A percentile compares a stretch with the other conserved stretches of the same genome.
These are phyloP conservation scores for Aphanocladium album DNA, from an alignment of 2,329 filamentous ascomycete genomes.

Conservation along the genomic window DNA sequence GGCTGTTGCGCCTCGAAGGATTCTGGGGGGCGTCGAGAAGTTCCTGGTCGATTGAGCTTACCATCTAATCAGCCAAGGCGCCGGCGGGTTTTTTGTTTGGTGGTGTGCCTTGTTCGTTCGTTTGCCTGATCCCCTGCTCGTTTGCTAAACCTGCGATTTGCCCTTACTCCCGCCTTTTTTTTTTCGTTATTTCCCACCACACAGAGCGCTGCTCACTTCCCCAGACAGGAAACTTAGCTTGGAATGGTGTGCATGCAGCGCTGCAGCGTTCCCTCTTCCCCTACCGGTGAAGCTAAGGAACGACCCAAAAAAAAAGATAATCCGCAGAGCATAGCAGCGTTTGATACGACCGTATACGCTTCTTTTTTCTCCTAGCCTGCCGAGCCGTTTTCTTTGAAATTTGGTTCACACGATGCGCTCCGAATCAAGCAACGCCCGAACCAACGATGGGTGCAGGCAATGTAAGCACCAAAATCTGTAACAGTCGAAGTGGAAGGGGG, in stretches of 20 bases:
- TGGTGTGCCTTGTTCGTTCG: neutral
- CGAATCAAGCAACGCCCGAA: neutral
- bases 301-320: neutral
- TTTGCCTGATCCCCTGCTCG: neutral
- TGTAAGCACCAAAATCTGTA: neutral
- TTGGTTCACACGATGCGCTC: no score
- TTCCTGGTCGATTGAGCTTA: conserved; percentile 6
- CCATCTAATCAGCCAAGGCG: conserved; percentile 8
- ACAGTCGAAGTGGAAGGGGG: neutral
- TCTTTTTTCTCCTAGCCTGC: neutral
- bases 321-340: no score
- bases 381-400: neutral
- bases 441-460: neutral
- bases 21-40: neutral
- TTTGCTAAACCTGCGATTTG: neutral
- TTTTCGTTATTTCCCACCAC: neutral
- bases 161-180: neutral
- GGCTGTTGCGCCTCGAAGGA: conserved; percentile 9
- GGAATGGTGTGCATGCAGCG: neutral
- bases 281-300: neutral
- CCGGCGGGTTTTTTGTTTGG: neutral
- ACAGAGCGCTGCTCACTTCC: neutral
- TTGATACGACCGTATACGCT: neutral
- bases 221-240: neutral
- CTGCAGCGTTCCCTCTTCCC: neutral